Base-by-base conservation (phyloP, 352 stramenopile genomes). In the Pythium angustatum region DNA sequence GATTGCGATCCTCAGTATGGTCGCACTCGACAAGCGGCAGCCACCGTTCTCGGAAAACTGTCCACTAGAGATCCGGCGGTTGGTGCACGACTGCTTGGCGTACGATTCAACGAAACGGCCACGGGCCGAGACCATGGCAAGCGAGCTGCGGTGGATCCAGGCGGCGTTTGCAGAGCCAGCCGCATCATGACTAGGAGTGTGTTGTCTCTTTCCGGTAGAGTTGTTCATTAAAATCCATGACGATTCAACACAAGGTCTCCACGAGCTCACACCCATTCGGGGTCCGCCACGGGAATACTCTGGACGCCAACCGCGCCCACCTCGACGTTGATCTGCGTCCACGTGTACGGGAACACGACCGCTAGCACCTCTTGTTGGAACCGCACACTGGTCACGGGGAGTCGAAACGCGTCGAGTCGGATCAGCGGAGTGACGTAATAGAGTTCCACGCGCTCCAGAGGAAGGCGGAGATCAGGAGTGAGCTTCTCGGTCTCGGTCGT, bases 51-150 rank as follows among this genome's bases (percentile, higher is more conserved):
- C 80, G 10, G 80, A 88, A 45, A 76, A 80, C 9, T 94, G 85
- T 41, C 85, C 85, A 0, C 82, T 93, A n/a, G 79, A 89, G 17
- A 90, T 94, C 30, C 83, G 80, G 36, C 82, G 81, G 14, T 66
- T 94, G 34, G 84, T 83, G 22, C 83, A 92, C 67, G 81, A 91
- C 56, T 94, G 85, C 24, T 78, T 94, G 24, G 83, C 93, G 66
- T 92, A 87, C 26, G 85, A 94, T 58, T 82, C 85, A 7, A 76
- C 76, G 56, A 58, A 91, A 24, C 77, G 85, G 44, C 85, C 85
- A 19, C 83, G 81, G 14, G 81, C 84, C 5, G 81, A n/a, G n/a
- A n/a, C n/a, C n/a, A n/a, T n/a, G n/a, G n/a, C n/a, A n/a, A n/a
- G n/a, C n/a, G n/a, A n/a, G n/a, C n/a, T n/a, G n/a, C n/a, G n/a